Evolutionary conservation across 2,329 filamentous ascomycete genomes (phyloP).

Genomic region (Fusarium oxysporum): DNA sequence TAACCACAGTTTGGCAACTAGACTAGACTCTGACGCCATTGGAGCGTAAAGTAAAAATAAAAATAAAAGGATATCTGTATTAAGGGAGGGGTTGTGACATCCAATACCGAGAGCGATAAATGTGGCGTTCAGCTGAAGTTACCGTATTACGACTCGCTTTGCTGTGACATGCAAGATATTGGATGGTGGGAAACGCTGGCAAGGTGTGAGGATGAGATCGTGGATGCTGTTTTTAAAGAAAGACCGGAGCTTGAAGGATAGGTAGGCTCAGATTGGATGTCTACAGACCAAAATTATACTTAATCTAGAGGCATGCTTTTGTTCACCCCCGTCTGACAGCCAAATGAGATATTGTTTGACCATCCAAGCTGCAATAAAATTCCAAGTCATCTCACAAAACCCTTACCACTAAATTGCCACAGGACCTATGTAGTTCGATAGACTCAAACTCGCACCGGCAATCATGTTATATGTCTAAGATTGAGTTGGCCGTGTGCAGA

Average conservation of each 20-base stretch:
- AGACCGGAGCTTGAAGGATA: not conserved
- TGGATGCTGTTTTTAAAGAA: not conserved
- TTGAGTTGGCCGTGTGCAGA: not conserved
- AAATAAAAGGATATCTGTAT: not conserved
- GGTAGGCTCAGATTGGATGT: not conserved
- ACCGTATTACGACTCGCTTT: not conserved
- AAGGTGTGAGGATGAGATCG: not conserved
- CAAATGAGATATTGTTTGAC: not conserved
- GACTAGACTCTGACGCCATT: constrained; percentile 13
- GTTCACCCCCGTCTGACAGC: not conserved
- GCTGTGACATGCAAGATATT: not conserved
- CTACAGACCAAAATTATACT: not conserved
- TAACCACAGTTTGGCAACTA: not conserved
- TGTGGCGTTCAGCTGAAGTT: not conserved
- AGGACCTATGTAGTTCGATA: not conserved
- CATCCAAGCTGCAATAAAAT: not conserved
- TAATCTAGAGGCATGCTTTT: not conserved
- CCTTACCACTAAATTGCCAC: not conserved
- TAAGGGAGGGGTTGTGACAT: constrained; percentile 9
- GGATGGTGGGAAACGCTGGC: not conserved
- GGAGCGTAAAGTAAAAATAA: not conserved
- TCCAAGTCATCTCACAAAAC: not conserved
- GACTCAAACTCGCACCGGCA: not conserved
- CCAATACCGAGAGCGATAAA: not conserved
- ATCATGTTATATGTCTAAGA: not conserved